Percentiles rank a stretch among this genome's conserved stretches.
Evolutionary conservation across 768 basidiomycete species (phyloP).

Genomic region (Macrocybe gigantea): DNA sequence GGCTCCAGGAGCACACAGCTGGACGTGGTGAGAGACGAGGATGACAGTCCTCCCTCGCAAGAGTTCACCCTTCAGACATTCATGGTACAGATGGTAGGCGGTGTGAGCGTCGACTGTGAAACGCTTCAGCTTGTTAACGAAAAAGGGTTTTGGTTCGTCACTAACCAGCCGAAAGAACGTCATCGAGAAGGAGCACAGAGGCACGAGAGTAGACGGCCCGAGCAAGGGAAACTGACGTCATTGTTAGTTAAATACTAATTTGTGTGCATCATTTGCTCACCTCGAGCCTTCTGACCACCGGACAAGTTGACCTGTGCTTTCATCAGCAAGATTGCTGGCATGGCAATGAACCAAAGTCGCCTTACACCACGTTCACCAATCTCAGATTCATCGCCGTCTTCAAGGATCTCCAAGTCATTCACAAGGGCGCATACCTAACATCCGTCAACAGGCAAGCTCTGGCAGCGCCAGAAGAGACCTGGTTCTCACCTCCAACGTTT

Average conservation of each 20-base stretch:
- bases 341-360: neutral
- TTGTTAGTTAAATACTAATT: neutral
- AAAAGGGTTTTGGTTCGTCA: neutral
- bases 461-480: conserved; percentile 13
- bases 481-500: conserved; percentile 66
- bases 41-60: conserved; percentile 80
- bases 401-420: conserved; percentile 73
- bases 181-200: conserved; percentile 76
- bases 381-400: conserved; percentile 85
- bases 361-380: conserved; percentile 80
- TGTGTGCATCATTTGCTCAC: conserved; percentile 25
- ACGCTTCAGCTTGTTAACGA: conserved; percentile 3
- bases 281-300: conserved; percentile 65
- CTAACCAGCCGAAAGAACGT: conserved; percentile 58
- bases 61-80: conserved; percentile 81
- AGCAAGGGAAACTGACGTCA: conserved; percentile 54
- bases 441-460: no score
- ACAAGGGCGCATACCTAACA: conserved; percentile 56
- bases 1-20: conserved; percentile 78
- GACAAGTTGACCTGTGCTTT: conserved; percentile 38
- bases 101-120: conserved; percentile 83
- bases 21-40: conserved; percentile 93
- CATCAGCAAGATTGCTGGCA: conserved; percentile 20
- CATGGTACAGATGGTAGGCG: conserved; percentile 78
- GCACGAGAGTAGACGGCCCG: conserved; percentile 90